A percentile compares a stretch with the other conserved stretches of the same genome.
phyloP scores from a whole-genome alignment of 2,329 filamentous ascomycete species.

The Fusarium pseudoanthophilum region DNA sequence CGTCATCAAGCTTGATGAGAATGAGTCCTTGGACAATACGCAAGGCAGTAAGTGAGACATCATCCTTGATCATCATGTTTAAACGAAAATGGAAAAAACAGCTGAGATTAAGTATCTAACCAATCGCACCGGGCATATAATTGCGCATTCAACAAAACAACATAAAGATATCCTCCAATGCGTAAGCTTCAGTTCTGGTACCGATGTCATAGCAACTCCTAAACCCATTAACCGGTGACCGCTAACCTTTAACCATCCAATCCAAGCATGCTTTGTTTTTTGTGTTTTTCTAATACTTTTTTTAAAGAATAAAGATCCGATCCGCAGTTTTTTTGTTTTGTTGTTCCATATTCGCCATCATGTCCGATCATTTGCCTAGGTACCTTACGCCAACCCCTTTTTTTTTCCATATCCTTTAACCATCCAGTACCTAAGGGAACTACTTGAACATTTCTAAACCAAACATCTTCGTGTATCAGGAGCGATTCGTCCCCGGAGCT shows the following conservation, averaged over 20 bases:
- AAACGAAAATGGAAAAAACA: neutral
- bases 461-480: slow-evolving; percentile 23
- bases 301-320: neutral
- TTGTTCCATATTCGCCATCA: slow-evolving; percentile 24
- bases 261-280: neutral
- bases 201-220: slow-evolving; percentile 23
- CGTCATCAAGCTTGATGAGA: slow-evolving; percentile 66
- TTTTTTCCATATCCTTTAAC: neutral
- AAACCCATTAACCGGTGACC: slow-evolving; percentile 14
- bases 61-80: neutral
- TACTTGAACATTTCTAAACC: slow-evolving; percentile 5
- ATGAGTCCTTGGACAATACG: neutral
- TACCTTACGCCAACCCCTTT: neutral
- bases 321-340: slow-evolving; percentile 11
- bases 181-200: slow-evolving; percentile 5
- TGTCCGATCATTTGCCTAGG: neutral
- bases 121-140: neutral
- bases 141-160: neutral
- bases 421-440: slow-evolving; percentile 4
- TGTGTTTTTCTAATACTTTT: neutral
- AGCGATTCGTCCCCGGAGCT: slow-evolving; percentile 39
- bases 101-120: neutral
- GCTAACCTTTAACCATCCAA: neutral
- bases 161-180: neutral
- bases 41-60: neutral